A percentile compares a stretch with the other conserved stretches of the same genome.
These are phyloP conservation scores for Tricholoma matsutake DNA, from an alignment of 768 basidiomycete species.

Conservation along the genomic window DNA sequence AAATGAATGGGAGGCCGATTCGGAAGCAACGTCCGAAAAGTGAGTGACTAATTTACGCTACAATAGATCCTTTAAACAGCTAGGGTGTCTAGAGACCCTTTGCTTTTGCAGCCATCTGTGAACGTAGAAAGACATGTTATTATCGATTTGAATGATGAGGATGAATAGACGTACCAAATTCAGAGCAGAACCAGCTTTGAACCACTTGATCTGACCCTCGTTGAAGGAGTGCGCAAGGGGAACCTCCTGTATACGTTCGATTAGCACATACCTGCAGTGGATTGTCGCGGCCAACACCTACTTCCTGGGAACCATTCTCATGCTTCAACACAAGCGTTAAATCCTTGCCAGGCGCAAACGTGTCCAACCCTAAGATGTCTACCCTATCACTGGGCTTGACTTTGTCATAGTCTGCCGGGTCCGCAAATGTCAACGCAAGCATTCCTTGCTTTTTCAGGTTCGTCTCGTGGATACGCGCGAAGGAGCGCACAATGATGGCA, in stretches of 20 bases:
- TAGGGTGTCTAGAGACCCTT: slow-evolving; percentile 30
- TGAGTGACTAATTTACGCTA: not conserved
- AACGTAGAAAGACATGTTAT: not conserved
- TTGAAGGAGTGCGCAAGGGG: slow-evolving; percentile 92
- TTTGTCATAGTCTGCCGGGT: slow-evolving; percentile 94
- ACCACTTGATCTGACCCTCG: slow-evolving; percentile 96
- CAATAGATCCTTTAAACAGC: not conserved
- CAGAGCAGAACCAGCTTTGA: slow-evolving; percentile 94
- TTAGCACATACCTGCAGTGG: slow-evolving; percentile 7
- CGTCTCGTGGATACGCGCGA: slow-evolving; percentile 97
- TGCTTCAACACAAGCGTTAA: slow-evolving; percentile 82
- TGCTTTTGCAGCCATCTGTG: slow-evolving; percentile 67
- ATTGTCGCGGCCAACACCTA: slow-evolving; percentile 24
- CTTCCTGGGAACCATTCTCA: slow-evolving; percentile 71
- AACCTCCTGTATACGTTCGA: slow-evolving; percentile 47
- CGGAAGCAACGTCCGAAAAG: not conserved
- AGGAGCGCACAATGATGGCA: slow-evolving; percentile 94
- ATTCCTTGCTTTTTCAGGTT: slow-evolving; percentile 99
- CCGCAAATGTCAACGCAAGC: slow-evolving; percentile 91
- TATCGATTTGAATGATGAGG: not conserved
- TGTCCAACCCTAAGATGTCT: slow-evolving; percentile 84
- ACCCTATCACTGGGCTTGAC: slow-evolving; percentile 84
- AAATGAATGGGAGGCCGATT: not conserved
- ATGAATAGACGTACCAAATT: slow-evolving; percentile 60
- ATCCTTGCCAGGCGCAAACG: slow-evolving; percentile 90